Percentiles rank a stretch among this genome's conserved stretches.
Evolutionary conservation across 345 rosid species (phyloP).

Genomic region (Populus tremula): DNA sequence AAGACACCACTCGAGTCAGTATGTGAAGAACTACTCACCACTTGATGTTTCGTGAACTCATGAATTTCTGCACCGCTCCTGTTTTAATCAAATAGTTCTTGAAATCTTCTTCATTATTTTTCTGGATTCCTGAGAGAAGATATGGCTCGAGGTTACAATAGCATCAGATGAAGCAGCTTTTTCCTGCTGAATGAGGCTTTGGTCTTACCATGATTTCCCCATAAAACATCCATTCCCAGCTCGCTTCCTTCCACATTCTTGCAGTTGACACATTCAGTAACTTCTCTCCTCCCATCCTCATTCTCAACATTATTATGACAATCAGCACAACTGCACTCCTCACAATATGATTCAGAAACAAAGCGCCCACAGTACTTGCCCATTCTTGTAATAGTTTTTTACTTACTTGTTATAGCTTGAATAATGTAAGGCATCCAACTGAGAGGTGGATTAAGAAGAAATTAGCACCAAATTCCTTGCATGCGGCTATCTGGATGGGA

Average conservation of each 20-base stretch:
- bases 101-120: slow-evolving; percentile 37
- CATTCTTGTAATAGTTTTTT: neutral
- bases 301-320: slow-evolving; percentile 45
- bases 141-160: slow-evolving; percentile 18
- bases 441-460: too few species aligned
- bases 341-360: slow-evolving; percentile 50
- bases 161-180: slow-evolving; percentile 20
- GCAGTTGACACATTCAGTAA: slow-evolving; percentile 35
- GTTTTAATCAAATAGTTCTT: slow-evolving; percentile 25
- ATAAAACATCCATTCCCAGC: neutral
- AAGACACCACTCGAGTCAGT: neutral
- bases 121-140: slow-evolving; percentile 22
- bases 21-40: slow-evolving; percentile 15
- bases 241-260: slow-evolving; percentile 8
- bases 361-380: slow-evolving; percentile 59
- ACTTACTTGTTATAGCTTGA: too few species aligned
- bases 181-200: slow-evolving; percentile 20
- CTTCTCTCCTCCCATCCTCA: slow-evolving; percentile 31
- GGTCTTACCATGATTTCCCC: neutral
- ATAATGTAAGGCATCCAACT: slow-evolving; percentile 32
- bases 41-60: slow-evolving; percentile 13
- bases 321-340: slow-evolving; percentile 44
- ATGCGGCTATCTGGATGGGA: too few species aligned
- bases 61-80: slow-evolving; percentile 21
- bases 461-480: too few species aligned